Evolutionary conservation across 345 rosid species (phyloP).

Genomic region (Iberis pinnata): DNA sequence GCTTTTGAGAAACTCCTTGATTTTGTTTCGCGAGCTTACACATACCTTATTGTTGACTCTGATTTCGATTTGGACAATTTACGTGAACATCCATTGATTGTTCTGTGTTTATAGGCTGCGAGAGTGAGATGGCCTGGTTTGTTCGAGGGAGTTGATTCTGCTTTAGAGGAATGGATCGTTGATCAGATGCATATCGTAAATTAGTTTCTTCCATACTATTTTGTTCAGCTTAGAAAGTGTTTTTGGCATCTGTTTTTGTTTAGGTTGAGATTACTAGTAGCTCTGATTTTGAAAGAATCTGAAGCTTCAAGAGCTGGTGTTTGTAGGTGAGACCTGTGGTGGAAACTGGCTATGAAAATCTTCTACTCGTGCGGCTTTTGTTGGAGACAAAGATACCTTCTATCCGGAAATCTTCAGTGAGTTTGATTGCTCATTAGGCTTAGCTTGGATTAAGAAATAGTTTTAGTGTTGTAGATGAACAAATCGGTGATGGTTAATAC

Average conservation of each 20-base stretch:
- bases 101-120: constrained; percentile 49
- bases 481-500: background rate
- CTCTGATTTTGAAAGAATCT: too few species aligned
- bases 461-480: background rate
- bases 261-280: too few species aligned
- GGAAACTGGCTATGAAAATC: constrained; percentile 86
- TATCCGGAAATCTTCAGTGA: constrained; percentile 66
- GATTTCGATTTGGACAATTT: background rate
- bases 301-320: too few species aligned
- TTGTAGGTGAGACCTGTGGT: constrained; percentile 97
- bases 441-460: constrained; percentile 2
- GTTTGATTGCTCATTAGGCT: constrained; percentile 18
- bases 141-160: constrained; percentile 55
- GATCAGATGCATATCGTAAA: constrained; percentile 75
- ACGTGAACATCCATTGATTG: too few species aligned
- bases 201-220: too few species aligned
- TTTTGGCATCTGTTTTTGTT: too few species aligned
- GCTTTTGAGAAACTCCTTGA: too few species aligned
- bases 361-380: constrained; percentile 70
- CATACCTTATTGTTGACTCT: too few species aligned
- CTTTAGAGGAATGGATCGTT: constrained; percentile 69
- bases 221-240: too few species aligned
- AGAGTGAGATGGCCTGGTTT: constrained; percentile 75
- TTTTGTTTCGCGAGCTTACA: too few species aligned
- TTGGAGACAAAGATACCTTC: constrained; percentile 64